Evolutionary conservation across 345 rosid species (phyloP), one percentile per base, ranked within the genome.

Genomic region (Syzygium aromaticum): DNA sequence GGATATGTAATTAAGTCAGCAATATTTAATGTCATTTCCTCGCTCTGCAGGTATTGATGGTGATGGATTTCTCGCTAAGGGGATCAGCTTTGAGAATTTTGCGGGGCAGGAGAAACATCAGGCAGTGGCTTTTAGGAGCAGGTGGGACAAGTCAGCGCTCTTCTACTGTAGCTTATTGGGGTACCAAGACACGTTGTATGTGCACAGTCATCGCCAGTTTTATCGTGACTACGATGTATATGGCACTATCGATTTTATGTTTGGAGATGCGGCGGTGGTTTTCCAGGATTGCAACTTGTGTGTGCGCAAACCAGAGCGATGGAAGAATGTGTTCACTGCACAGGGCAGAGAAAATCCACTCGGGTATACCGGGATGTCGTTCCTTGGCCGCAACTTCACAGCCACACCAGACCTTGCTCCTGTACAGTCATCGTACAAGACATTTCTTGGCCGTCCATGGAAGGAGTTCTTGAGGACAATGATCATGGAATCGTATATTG

Each of bases 381-480:
- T 91, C 73, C 90, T 88, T 5, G 84, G 85, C 61, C 90, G 88
- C 73, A 86, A 67, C 2, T 54, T 91, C 49, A 40, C 30, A 49
- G 87, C 93, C 0, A 89, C 89, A 19, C 43, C 86, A 1, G 91
- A 87, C 57, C 25, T 88, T 33, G 85, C 67, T 8, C 22, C 83
- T 15, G 12, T 51, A 25, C 53, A 28, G 13, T 51, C 43, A 14
- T 67, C 86, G 10, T n/a, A 61, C 17, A 23, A 10, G 67, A 82
- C 88, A 2, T 91, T 77, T 85, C 86, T 90, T 7, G 90, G 91
- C 33, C 84, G 93, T 38, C 93, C 93, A 15, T 90, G 90, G 89
- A 51, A 82, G 1, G 52, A 49, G 8, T 85, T 84, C 54, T 86
- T 88, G 2, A 89, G 87, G 87, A 52, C 54, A 2, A 64, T 87